phyloP scores from a whole-genome alignment of 345 rosid genomes.

The Cardamine chenopodiifolia region DNA sequence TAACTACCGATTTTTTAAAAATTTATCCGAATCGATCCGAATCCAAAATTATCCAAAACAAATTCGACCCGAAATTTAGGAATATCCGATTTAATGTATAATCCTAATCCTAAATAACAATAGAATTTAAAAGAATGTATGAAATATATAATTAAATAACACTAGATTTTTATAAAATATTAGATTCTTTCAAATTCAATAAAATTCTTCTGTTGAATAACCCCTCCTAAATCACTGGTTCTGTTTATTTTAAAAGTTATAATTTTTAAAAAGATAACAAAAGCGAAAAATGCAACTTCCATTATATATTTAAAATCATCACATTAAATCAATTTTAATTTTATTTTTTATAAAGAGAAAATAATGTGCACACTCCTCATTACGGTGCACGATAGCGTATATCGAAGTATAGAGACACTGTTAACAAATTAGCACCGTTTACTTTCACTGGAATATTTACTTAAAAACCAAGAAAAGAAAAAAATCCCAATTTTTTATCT shows the following conservation, averaged over 20 bases:
- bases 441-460: constrained; percentile 42
- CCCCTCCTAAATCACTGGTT: neutral
- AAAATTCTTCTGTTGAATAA: too few species aligned
- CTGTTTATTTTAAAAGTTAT: neutral
- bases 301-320: neutral
- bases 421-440: constrained; percentile 45
- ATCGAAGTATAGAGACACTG: neutral
- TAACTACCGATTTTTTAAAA: too few species aligned
- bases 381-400: constrained; percentile 41
- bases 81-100: too few species aligned
- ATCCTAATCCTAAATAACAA: too few species aligned
- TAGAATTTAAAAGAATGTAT: too few species aligned
- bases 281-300: constrained; percentile 28
- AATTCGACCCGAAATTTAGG: too few species aligned
- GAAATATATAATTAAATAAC: too few species aligned
- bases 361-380: constrained; percentile 35
- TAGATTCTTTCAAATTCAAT: too few species aligned
- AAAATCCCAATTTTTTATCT: constrained; percentile 12
- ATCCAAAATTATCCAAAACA: too few species aligned
- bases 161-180: too few species aligned
- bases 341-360: neutral
- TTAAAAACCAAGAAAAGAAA: constrained; percentile 18
- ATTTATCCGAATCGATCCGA: too few species aligned
- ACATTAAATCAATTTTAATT: neutral
- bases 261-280: neutral